Evolutionary conservation across 2,329 filamentous ascomycete genomes (phyloP).

Genomic region (Diplocarpon mali): DNA sequence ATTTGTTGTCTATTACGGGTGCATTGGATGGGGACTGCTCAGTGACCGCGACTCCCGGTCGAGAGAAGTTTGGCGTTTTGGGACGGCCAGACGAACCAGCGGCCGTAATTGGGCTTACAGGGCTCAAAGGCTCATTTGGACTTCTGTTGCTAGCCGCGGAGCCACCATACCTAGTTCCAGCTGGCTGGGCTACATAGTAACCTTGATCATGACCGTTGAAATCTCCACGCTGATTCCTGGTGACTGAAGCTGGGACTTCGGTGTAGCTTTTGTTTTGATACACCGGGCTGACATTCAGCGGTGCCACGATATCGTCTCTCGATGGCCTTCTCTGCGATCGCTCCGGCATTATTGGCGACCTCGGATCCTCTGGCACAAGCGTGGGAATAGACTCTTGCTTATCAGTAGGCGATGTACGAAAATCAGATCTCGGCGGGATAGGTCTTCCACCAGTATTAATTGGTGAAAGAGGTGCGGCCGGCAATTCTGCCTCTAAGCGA

Average conservation of each 20-base stretch:
- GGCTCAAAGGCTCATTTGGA: background rate
- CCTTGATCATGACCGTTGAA: too few relatives aligned
- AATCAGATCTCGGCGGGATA: conserved; percentile 1
- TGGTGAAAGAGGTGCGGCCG: background rate
- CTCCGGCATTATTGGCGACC: conserved; percentile 5
- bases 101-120: background rate
- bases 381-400: background rate
- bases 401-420: background rate
- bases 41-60: background rate
- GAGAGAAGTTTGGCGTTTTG: conserved; percentile 12
- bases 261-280: background rate
- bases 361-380: background rate
- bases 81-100: background rate
- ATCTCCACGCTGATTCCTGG: too few relatives aligned
- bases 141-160: background rate
- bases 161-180: background rate
- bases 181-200: too few relatives aligned
- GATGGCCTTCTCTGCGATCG: conserved; percentile 10
- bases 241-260: too few relatives aligned
- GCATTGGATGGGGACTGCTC: too few relatives aligned
- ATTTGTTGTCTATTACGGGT: too few relatives aligned
- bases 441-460: background rate
- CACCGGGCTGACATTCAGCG: conserved; percentile 7
- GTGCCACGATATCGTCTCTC: conserved; percentile 7
- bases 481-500: background rate